phyloP scores from a whole-genome alignment of 116 monocot genomes.

The Posidonia oceanica region DNA sequence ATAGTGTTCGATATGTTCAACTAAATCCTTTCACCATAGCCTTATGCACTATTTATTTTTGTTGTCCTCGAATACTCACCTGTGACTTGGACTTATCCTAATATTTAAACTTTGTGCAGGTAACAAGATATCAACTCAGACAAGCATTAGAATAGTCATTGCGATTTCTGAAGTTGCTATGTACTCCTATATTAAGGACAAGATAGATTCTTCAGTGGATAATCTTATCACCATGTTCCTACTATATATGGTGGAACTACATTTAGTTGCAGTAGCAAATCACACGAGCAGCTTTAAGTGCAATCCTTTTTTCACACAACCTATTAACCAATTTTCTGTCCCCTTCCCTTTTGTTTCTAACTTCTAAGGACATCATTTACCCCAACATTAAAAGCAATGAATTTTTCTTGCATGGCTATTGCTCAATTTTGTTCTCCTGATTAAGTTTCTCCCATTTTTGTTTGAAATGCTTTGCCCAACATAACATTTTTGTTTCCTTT shows the following conservation, averaged over 20 bases:
- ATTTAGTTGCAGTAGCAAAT: no score
- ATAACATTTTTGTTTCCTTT: background rate
- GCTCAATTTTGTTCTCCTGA: no score
- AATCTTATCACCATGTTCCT: background rate
- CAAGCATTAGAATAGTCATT: conserved; percentile 80
- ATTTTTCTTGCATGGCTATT: no score
- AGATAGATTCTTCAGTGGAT: conserved; percentile 33
- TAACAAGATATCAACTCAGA: conserved; percentile 88
- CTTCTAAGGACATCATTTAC: background rate
- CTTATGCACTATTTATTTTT: conserved; percentile 1
- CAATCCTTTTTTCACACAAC: no score
- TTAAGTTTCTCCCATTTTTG: no score
- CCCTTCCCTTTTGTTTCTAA: no score
- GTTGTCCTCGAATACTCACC: background rate
- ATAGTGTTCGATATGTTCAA: conserved; percentile 51
- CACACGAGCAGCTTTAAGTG: no score
- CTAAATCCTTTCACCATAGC: background rate
- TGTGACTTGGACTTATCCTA: conserved; percentile 3
- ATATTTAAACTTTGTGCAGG: conserved; percentile 28
- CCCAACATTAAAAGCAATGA: background rate
- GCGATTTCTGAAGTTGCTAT: conserved; percentile 92
- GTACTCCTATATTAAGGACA: conserved; percentile 92
- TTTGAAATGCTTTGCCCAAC: background rate
- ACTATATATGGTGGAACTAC: background rate
- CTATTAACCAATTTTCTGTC: no score